Base-by-base conservation (phyloP, 1,139 yeast species). In the Kluyveromyces sp. region DNA sequence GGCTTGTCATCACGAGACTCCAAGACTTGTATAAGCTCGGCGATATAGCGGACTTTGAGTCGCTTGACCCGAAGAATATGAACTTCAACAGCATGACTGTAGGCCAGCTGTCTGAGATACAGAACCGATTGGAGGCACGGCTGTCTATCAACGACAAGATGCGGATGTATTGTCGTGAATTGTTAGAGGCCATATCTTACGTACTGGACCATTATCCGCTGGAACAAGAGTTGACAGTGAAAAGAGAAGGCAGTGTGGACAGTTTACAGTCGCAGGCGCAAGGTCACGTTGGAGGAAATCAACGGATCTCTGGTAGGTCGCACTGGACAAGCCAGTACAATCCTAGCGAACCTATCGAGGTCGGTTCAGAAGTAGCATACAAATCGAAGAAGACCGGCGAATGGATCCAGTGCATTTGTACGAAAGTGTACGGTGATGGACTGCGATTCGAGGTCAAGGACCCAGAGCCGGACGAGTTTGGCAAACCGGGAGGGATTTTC, bases 401-500 rank as follows among this genome's bases (percentile, higher is more conserved):
- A 58, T 94, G 99, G 99, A 88, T 94, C 54, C 96, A 88, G 61
- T 94, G 98, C 67, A 89, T 84, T 55, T 95, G 92, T 19, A 77
- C 83, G 40, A 78, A 77, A 54, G 79, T 92, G 3, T 67, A 81
- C 19, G 79, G 80, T 1, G 97, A 89, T 52, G 94, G 94, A 1
- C 68, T 74, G 20, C 77, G 66, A 48, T 83, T 79, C 57, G 97
- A 92, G 63, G 89, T 94, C 11, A 77, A 87, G 52, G 99, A 94
- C 63, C 96, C 97, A 0, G 98, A 94, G 60, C 98, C 98, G 0
- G 98, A 94, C 58, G 97, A 92, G 57, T 77, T 81, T 55, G 86
- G 85, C 50, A 86, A 88, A 49, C 85, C 94, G 1, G 96, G 96
- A 2, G 94, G 84, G 56, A 73, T 85, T 0, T 94, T 83, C 66